Percentiles rank a stretch among this genome's conserved stretches.
Evolutionary conservation across 2,329 filamentous ascomycete species (phyloP).

Genomic region (Cercospora zeae-maydis): DNA sequence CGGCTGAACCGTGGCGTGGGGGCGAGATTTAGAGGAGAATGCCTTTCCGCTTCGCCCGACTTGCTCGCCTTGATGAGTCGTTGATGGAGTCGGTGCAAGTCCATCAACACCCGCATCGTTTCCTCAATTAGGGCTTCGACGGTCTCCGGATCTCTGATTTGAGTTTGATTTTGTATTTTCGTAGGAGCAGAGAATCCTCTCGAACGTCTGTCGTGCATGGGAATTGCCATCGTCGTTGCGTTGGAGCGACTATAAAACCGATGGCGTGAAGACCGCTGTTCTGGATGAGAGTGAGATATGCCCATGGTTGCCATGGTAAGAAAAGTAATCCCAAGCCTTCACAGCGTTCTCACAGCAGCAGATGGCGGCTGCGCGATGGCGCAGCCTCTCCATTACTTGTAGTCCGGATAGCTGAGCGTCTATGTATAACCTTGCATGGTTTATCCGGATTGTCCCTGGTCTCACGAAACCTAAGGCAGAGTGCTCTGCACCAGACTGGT

Average conservation of each 20-base stretch:
- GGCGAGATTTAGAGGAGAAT: neutral
- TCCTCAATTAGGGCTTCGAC: conserved; percentile 2
- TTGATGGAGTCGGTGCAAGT: neutral
- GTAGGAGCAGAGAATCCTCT: neutral
- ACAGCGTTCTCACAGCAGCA: neutral
- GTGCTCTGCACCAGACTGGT: neutral
- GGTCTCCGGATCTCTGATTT: neutral
- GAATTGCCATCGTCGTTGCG: neutral
- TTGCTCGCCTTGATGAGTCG: neutral
- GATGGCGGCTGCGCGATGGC: neutral
- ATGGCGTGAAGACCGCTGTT: neutral
- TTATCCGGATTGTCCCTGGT: neutral
- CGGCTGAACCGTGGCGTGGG: neutral
- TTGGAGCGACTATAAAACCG: neutral
- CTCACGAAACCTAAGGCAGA: neutral
- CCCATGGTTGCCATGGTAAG: neutral
- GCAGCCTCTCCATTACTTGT: neutral
- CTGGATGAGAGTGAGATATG: neutral
- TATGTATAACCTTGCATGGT: neutral
- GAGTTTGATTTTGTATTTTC: neutral
- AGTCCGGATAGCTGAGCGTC: neutral
- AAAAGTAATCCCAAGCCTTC: neutral
- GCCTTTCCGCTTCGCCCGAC: neutral
- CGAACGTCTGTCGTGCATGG: neutral
- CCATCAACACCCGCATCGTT: neutral